These are phyloP conservation scores for Fusarium sp. DNA, from an alignment of 2,329 filamentous ascomycete species.

Conservation along the genomic window DNA sequence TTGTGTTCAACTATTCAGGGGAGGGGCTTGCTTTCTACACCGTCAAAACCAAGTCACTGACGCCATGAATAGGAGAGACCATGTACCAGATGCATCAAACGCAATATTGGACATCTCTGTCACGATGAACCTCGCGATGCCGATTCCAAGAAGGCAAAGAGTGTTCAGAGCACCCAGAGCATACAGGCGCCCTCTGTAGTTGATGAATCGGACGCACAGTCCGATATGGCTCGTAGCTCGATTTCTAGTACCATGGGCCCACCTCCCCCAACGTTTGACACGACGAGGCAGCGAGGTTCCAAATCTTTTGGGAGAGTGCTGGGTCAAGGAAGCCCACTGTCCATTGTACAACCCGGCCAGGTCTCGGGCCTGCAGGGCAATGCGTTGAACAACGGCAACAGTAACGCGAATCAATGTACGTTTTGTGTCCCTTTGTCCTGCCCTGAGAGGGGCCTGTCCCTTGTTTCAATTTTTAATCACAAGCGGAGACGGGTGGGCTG, in stretches of 20 bases:
- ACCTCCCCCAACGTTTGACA: constrained; percentile 57
- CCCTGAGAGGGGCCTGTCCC: constrained; percentile 29
- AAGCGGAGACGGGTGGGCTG: constrained; percentile 40
- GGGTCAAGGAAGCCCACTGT: constrained; percentile 64
- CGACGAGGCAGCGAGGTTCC: constrained; percentile 49
- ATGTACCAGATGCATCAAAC: constrained; percentile 97
- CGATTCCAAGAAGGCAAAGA: constrained; percentile 82
- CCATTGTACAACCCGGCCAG: constrained; percentile 77
- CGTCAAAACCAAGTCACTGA: constrained; percentile 39
- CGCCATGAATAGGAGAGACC: constrained; percentile 78
- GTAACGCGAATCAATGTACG: constrained; percentile 80
- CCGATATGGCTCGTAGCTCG: constrained; percentile 63
- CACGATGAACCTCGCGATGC: constrained; percentile 95
- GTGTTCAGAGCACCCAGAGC: constrained; percentile 56
- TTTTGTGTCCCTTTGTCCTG: constrained; percentile 47
- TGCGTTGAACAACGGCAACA: constrained; percentile 61
- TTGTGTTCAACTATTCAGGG: constrained; percentile 11
- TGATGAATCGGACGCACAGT: constrained; percentile 67
- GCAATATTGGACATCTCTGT: constrained; percentile 97
- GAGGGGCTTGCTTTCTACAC: constrained; percentile 24
- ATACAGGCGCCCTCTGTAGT: constrained; percentile 57
- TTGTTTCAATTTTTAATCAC: constrained; percentile 39
- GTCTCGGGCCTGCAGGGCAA: constrained; percentile 73
- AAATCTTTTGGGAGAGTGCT: constrained; percentile 57
- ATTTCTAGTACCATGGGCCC: constrained; percentile 66